A percentile compares a stretch with the other conserved stretches of the same genome.
These are phyloP conservation scores for Phytophthora pluvialis DNA, from an alignment of 352 stramenopile species.

Conservation along the genomic window DNA sequence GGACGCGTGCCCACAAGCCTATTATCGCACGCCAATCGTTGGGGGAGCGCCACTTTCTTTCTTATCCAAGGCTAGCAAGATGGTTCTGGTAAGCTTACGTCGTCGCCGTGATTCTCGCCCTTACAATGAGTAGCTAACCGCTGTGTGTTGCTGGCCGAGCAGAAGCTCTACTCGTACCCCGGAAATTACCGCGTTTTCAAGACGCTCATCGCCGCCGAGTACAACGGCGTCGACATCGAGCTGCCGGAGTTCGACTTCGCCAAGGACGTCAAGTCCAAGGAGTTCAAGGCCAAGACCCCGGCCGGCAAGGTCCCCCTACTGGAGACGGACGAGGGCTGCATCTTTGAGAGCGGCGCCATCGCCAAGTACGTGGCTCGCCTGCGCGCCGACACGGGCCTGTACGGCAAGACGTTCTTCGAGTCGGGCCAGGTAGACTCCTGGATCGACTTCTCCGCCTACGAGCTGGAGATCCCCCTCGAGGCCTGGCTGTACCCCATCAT, in stretches of 20 bases:
- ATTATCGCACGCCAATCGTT: slow-evolving; percentile 25
- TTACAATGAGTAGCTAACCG: neutral
- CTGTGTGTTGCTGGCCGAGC: slow-evolving; percentile 12
- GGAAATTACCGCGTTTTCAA: slow-evolving; percentile 95
- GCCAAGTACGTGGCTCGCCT: slow-evolving; percentile 92
- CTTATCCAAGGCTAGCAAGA: slow-evolving; percentile 30
- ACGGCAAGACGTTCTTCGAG: slow-evolving; percentile 91
- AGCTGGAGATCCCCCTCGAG: slow-evolving; percentile 92
- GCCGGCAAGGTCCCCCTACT: slow-evolving; percentile 88
- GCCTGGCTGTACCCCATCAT: slow-evolving; percentile 92
- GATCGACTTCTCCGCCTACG: slow-evolving; percentile 93
- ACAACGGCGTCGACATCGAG: slow-evolving; percentile 88
- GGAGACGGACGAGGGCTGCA: slow-evolving; percentile 84
- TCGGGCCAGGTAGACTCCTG: slow-evolving; percentile 92
- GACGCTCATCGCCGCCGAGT: slow-evolving; percentile 95
- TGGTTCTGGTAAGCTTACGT: slow-evolving; percentile 22
- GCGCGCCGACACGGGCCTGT: slow-evolving; percentile 87
- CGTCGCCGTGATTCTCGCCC: neutral
- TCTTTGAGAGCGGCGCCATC: slow-evolving; percentile 94
- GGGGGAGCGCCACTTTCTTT: slow-evolving; percentile 19
- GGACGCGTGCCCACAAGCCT: too few relatives aligned
- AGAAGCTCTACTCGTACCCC: slow-evolving; percentile 90
- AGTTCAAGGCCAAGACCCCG: slow-evolving; percentile 70
- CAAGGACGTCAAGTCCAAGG: neutral
- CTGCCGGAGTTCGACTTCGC: slow-evolving; percentile 72